These are phyloP conservation scores for Madurella fahalii DNA, from an alignment of 2,329 filamentous ascomycete genomes.

Conservation along the genomic window DNA sequence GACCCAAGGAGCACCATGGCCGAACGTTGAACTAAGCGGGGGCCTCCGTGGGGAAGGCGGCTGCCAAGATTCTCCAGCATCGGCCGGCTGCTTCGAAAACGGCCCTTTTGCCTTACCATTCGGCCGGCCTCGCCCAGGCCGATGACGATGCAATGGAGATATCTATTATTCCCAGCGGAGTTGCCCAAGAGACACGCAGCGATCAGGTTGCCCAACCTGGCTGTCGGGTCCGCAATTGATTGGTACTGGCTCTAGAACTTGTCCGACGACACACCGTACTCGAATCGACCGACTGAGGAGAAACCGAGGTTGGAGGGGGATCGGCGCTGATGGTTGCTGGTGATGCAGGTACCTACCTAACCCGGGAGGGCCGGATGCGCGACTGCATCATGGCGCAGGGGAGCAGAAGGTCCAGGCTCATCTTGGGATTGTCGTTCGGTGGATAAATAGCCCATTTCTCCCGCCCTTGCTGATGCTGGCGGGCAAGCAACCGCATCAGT, in stretches of 20 bases:
- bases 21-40: neutral
- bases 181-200: neutral
- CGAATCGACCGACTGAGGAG: too few relatives aligned
- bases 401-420: neutral
- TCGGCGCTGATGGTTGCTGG: neutral
- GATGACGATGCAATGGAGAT: neutral
- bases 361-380: neutral
- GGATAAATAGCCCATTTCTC: constrained; percentile 8
- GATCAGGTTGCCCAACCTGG: neutral
- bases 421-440: neutral
- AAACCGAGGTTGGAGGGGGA: too few relatives aligned
- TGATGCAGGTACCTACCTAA: neutral
- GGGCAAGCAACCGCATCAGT: neutral
- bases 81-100: constrained; percentile 3
- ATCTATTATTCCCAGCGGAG: neutral
- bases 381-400: neutral
- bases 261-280: too few relatives aligned
- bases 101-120: constrained; percentile 18
- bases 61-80: constrained; percentile 10
- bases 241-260: too few relatives aligned
- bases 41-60: neutral
- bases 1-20: too few relatives aligned
- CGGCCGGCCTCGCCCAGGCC: neutral
- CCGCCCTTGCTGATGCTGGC: neutral
- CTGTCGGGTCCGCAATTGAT: neutral